Conservation (phyloP, 2,329 filamentous ascomycete species). For the Cercospora berteroae region DNA sequence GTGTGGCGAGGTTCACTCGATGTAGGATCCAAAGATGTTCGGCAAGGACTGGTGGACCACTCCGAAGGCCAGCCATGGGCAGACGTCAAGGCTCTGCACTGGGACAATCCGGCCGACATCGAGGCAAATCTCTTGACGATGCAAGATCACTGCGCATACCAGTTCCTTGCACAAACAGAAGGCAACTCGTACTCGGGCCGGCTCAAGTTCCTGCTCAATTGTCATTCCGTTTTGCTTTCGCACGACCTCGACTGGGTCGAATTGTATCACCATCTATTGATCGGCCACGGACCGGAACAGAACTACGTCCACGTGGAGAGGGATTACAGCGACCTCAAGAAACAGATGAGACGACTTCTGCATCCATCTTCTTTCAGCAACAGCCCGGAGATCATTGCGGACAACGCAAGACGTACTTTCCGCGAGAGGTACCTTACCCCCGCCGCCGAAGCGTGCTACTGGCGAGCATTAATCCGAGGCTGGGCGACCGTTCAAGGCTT, state of each 20-base stretch:
- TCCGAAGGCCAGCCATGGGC: slow-evolving; percentile 38
- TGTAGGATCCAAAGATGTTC: slow-evolving; percentile 31
- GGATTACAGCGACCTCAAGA: slow-evolving; percentile 34
- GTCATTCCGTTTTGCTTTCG: slow-evolving; percentile 32
- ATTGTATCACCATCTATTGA: slow-evolving; percentile 33
- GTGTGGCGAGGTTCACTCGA: slow-evolving; percentile 35
- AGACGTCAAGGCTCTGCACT: slow-evolving; percentile 37
- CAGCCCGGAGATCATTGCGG: slow-evolving; percentile 29
- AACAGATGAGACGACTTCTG: slow-evolving; percentile 24
- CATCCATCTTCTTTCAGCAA: slow-evolving; percentile 24
- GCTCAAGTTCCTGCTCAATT: slow-evolving; percentile 38
- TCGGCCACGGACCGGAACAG: slow-evolving; percentile 29
- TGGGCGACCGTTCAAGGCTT: slow-evolving; percentile 49
- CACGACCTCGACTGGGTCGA: slow-evolving; percentile 35
- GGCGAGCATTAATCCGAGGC: slow-evolving; percentile 32
- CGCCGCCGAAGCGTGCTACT: slow-evolving; percentile 36
- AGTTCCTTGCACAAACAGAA: slow-evolving; percentile 34
- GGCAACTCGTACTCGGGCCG: slow-evolving; percentile 34
- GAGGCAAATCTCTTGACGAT: slow-evolving; percentile 27
- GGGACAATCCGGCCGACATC: slow-evolving; percentile 25
- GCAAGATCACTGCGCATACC: slow-evolving; percentile 33
- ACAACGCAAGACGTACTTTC: slow-evolving; percentile 28
- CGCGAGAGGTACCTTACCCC: slow-evolving; percentile 33
- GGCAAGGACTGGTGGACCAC: slow-evolving; percentile 34
- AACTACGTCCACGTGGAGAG: slow-evolving; percentile 33